Percentiles rank a stretch among this genome's conserved stretches.
These are phyloP conservation scores for Ustilaginoidea virens DNA, from an alignment of 2,329 filamentous ascomycete species.

Conservation along the genomic window DNA sequence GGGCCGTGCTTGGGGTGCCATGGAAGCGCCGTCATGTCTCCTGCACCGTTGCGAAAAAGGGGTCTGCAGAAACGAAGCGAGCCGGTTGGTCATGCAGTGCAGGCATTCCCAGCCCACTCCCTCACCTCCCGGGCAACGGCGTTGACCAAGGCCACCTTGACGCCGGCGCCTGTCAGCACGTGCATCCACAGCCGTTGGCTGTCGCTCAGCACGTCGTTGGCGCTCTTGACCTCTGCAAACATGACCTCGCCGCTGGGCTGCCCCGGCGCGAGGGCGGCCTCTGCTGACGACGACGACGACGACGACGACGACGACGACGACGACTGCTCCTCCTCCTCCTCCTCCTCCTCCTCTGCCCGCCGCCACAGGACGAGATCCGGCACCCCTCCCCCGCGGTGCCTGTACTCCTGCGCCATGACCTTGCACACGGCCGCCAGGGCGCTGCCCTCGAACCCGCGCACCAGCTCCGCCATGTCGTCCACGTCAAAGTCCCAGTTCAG, in stretches of 20 bases:
- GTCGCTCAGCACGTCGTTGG: slow-evolving; percentile 88
- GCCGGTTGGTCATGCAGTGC: not conserved
- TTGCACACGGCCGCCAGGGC: slow-evolving; percentile 77
- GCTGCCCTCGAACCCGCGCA: slow-evolving; percentile 60
- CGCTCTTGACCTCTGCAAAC: slow-evolving; percentile 68
- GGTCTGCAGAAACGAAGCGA: too few species aligned
- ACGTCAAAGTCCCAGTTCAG: slow-evolving; percentile 80
- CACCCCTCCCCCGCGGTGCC: slow-evolving; percentile 69
- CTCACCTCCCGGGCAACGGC: slow-evolving; percentile 39
- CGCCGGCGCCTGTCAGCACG: slow-evolving; percentile 70
- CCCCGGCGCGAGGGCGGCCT: slow-evolving; percentile 9
- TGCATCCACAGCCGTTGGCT: slow-evolving; percentile 96
- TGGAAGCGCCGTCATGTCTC: too few species aligned
- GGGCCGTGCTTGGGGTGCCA: too few species aligned
- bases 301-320: too few species aligned
- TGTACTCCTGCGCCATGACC: slow-evolving; percentile 91
- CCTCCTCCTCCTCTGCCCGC: slow-evolving; percentile 22
- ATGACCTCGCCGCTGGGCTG: slow-evolving; percentile 44
- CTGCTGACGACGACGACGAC: slow-evolving; percentile 1
- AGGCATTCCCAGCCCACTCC: slow-evolving; percentile 17
- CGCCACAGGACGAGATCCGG: slow-evolving; percentile 90
- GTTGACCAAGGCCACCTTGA: slow-evolving; percentile 70
- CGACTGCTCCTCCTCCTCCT: too few species aligned
- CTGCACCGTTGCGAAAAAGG: too few species aligned
- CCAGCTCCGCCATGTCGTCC: slow-evolving; percentile 65